These are phyloP conservation scores for Candida manassasensis DNA, from an alignment of 805 yeast genomes.

Conservation along the genomic window DNA sequence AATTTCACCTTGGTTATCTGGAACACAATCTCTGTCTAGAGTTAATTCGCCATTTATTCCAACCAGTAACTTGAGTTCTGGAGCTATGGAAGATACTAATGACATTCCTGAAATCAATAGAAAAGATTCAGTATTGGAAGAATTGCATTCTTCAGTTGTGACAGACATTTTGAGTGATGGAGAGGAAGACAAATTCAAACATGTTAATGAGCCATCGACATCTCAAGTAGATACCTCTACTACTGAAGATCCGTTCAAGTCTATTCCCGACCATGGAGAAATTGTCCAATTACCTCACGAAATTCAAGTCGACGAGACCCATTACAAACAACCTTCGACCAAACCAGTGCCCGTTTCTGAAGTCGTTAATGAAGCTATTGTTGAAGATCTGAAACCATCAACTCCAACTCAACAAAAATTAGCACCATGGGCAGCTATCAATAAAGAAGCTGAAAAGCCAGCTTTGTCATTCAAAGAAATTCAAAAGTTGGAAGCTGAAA, in stretches of 20 bases:
- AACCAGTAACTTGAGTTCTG: constrained; percentile 9
- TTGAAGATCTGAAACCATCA: constrained; percentile 13
- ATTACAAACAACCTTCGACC: background rate
- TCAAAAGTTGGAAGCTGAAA: constrained; percentile 47
- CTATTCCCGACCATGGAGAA: background rate
- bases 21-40: constrained; percentile 30
- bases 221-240: constrained; percentile 1
- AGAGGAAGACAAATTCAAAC: constrained; percentile 5
- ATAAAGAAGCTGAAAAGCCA: constrained; percentile 24
- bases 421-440: constrained; percentile 54
- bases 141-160: constrained; percentile 37
- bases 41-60: constrained; percentile 39
- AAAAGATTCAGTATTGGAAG: constrained; percentile 31
- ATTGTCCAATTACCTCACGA: background rate
- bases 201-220: background rate
- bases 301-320: background rate
- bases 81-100: constrained; percentile 4
- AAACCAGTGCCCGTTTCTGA: constrained; percentile 1
- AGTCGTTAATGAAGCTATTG: constrained; percentile 6
- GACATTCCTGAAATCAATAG: background rate
- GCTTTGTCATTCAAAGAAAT: constrained; percentile 47
- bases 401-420: constrained; percentile 15
- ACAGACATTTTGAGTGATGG: constrained; percentile 33
- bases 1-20: constrained; percentile 38
- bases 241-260: background rate